Evolutionary conservation across 495 filamentous ascomycete genomes (phyloP), one percentile per base, ranked within the genome.

Genomic region (Cercophora samala): DNA sequence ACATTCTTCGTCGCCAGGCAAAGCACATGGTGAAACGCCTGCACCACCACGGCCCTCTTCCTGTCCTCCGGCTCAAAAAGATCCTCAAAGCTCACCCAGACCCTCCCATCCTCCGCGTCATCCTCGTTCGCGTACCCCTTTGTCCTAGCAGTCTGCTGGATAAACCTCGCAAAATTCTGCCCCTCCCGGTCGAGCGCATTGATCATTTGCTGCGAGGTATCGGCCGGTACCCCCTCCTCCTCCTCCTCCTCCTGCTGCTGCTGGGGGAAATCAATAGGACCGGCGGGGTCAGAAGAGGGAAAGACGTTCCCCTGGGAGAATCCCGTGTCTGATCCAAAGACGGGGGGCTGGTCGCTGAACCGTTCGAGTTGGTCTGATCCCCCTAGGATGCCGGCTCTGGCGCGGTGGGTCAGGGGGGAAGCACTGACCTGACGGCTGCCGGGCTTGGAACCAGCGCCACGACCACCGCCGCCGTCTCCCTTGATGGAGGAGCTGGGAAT

Each of bases 1-100:
- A 86, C 71, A 0, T 81, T 83, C 78, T 87, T 90, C 11, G 88
- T 92, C 11, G 85, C 88, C 8, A 94, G 85, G 19, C 84, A 80
- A 18, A 96, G 83, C 15, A 88, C 82, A 76, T 94, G 88, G 75
- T 90, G 85, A 66, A 96, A 82, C 1, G 83, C 91, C 70, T 93
- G 90, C 9, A 88, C 88, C 51, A 89, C 90, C 0, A 92, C 85
- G 18, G 82, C 76, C 17, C 79, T 80, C 26, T 79, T 83, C 51
- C 87, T 86, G 24, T 82, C 74, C 37, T 61, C 65, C 1, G 83
- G 82, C 23, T 88, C 83, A 17, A 93, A 73, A 54, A 77, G 72
- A 24, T 84, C 76, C 60, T 86, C 85, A 72, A 96, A 92, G n/a
- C 79, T 74, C 22, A 75, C 66, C 81, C 74, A 80, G 9, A 13